Conservation (phyloP, 2,329 filamentous ascomycete species). For the Fusarium begoniae region DNA sequence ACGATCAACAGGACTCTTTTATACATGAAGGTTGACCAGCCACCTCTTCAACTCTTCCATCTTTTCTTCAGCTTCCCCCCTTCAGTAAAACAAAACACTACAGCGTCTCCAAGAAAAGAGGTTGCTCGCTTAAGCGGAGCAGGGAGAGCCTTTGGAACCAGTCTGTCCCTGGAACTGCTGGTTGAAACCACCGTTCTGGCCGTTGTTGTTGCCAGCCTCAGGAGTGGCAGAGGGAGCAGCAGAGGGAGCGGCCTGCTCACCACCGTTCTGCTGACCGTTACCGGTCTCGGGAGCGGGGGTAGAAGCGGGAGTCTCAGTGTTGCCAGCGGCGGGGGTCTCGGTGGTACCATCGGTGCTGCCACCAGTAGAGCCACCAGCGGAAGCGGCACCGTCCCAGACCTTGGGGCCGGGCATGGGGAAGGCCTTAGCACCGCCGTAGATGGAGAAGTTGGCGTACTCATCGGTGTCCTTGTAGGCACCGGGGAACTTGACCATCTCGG, state of each 20-base stretch:
- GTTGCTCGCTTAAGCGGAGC: slow-evolving; percentile 10
- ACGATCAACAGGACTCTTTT: slow-evolving; percentile 26
- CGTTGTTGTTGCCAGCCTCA: background rate
- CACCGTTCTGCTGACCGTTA: background rate
- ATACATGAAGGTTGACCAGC: slow-evolving; percentile 12
- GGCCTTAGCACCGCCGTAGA: slow-evolving; percentile 11
- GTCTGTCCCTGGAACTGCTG: background rate
- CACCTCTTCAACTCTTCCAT: slow-evolving; percentile 1
- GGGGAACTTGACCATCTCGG: slow-evolving; percentile 22
- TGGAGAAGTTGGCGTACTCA: slow-evolving; percentile 21
- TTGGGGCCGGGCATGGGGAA: slow-evolving; percentile 22
- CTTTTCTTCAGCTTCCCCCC: slow-evolving; percentile 3
- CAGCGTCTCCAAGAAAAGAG: background rate
- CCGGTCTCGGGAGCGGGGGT: background rate
- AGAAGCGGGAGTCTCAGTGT: background rate
- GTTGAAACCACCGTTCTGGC: background rate
- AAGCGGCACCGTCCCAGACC: slow-evolving; percentile 1
- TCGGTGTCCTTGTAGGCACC: slow-evolving; percentile 20
- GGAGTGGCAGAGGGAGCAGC: background rate
- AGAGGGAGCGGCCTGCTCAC: background rate
- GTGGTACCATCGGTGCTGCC: background rate
- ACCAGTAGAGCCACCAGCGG: background rate
- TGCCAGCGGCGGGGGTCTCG: background rate
- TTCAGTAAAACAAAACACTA: slow-evolving; percentile 5
- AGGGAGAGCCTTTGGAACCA: slow-evolving; percentile 3